Percentiles rank a stretch among this genome's conserved stretches.
Conservation (phyloP, 768 basidiomycete genomes). For the Paxillus ammoniavirescens region DNA sequence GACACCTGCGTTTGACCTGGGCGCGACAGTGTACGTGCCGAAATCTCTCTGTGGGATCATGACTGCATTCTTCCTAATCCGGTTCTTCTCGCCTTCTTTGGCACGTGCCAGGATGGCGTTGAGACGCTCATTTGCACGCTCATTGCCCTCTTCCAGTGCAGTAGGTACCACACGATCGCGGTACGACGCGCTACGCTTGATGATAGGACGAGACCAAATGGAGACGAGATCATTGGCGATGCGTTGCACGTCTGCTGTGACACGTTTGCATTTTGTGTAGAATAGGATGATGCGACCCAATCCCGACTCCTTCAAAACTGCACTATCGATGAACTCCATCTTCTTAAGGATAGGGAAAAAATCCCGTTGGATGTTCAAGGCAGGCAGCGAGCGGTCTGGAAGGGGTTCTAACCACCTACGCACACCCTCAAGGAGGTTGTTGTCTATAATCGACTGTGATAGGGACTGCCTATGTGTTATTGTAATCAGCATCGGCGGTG, state of each 20-base stretch:
- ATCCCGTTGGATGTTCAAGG: conserved; percentile 92
- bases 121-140: conserved; percentile 50
- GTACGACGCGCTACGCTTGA: conserved; percentile 84
- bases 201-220: conserved; percentile 86
- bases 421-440: conserved; percentile 89
- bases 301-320: conserved; percentile 86
- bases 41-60: conserved; percentile 77
- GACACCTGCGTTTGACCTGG: conserved; percentile 54
- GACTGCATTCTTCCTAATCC: conserved; percentile 76
- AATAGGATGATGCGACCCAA: conserved; percentile 90
- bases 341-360: conserved; percentile 81
- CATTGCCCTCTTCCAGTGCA: conserved; percentile 40
- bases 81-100: conserved; percentile 63
- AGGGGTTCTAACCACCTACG: conserved; percentile 92
- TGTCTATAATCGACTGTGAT: conserved; percentile 91
- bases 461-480: conserved; percentile 65
- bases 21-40: conserved; percentile 80
- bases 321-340: conserved; percentile 90
- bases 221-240: conserved; percentile 83
- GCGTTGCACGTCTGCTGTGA: conserved; percentile 76
- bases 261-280: conserved; percentile 94
- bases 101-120: conserved; percentile 69
- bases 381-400: conserved; percentile 87
- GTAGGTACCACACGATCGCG: conserved; percentile 69
- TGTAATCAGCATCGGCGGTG: not conserved